These are phyloP conservation scores for Paramecium primaurelia DNA, from an alignment of 73 alveolate genomes.

Conservation along the genomic window DNA sequence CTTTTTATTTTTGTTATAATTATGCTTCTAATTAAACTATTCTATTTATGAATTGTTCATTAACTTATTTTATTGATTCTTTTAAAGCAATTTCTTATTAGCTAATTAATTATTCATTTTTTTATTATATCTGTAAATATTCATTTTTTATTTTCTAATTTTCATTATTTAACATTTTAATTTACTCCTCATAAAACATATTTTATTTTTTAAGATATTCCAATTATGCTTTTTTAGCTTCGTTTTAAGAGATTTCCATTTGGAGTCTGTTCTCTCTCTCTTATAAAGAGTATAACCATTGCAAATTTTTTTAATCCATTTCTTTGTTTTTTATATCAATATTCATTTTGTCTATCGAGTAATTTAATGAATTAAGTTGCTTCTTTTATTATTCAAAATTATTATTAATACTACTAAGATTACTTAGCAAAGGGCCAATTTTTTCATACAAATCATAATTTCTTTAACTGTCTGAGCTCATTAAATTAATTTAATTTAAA, in stretches of 20 bases:
- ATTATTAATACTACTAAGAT: neutral
- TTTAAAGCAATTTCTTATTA: neutral
- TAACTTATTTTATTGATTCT: neutral
- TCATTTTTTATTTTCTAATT: neutral
- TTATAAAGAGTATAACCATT: constrained; percentile 23
- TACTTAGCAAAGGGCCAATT: neutral
- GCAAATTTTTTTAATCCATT: neutral
- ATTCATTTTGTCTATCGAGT: neutral
- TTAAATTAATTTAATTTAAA: neutral
- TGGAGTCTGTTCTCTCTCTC: neutral
- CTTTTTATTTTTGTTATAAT: neutral
- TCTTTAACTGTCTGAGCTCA: constrained; percentile 21
- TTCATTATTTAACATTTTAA: neutral
- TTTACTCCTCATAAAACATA: neutral
- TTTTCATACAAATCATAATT: constrained; percentile 21
- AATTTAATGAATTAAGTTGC: neutral
- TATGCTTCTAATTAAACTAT: neutral
- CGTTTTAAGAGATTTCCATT: neutral
- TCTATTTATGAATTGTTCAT: constrained; percentile 5
- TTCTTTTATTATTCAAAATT: neutral
- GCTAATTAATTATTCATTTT: neutral
- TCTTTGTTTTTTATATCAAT: neutral
- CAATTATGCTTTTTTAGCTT: neutral
- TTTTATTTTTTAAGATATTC: neutral
- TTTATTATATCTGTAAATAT: neutral